Conservation (phyloP, 2,329 filamentous ascomycete species). For the Aspergillus phoenicis region DNA sequence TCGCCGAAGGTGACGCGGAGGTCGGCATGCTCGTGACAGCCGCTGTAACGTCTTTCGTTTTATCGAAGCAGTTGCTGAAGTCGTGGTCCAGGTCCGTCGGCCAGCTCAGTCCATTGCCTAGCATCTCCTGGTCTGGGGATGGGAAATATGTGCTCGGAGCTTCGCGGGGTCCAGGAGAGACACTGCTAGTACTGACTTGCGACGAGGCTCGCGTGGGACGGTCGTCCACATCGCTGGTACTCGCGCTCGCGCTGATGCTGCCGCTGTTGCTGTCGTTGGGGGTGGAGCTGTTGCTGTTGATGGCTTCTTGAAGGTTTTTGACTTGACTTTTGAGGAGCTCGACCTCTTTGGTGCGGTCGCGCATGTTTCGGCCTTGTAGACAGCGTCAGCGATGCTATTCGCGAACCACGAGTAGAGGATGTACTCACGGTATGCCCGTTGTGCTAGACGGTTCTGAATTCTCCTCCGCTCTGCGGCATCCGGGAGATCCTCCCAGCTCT, state of each 20-base stretch:
- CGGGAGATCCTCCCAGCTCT: background rate
- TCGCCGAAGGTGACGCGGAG: background rate
- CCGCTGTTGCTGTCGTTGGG: background rate
- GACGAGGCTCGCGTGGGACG: background rate
- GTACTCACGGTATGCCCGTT: background rate
- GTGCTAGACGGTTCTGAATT: background rate
- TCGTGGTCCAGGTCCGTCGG: background rate
- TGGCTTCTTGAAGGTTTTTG: background rate
- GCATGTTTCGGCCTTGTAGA: background rate
- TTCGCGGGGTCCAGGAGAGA: background rate
- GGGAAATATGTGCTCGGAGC: background rate
- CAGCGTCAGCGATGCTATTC: background rate
- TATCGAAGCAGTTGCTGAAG: background rate
- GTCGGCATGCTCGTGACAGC: background rate
- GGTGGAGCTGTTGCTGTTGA: background rate
- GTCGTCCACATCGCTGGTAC: background rate
- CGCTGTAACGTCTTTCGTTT: background rate
- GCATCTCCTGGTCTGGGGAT: background rate
- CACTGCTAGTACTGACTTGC: background rate
- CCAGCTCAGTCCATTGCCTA: background rate
- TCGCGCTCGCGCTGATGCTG: background rate
- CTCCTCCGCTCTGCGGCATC: background rate
- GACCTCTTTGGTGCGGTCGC: background rate
- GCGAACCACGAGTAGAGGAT: background rate
- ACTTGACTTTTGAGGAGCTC: background rate